Conservation (phyloP, 208 protist species). For the Trypanosoma rangeli region DNA sequence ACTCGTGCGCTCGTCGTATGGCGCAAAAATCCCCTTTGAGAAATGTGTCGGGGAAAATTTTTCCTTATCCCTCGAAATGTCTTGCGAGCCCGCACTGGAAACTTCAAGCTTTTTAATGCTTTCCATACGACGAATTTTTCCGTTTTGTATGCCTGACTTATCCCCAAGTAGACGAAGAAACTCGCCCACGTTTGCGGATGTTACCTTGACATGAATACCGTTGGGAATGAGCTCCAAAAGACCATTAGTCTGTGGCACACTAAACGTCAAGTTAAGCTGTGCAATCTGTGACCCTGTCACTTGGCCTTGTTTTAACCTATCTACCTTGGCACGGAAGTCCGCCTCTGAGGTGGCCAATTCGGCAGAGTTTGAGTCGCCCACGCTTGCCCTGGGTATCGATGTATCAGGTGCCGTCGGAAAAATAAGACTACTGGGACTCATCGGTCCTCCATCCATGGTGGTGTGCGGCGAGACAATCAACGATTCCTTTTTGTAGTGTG, state of each 20-base stretch:
- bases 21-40: slow-evolving; percentile 68
- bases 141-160: slow-evolving; percentile 18
- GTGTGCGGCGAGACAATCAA: not conserved
- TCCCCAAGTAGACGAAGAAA: slow-evolving; percentile 70
- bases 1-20: slow-evolving; percentile 51
- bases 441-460: not conserved
- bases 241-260: slow-evolving; percentile 51
- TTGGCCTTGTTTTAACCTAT: slow-evolving; percentile 36
- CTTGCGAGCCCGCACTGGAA: slow-evolving; percentile 19
- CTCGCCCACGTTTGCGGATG: slow-evolving; percentile 58
- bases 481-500: not conserved
- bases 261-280: slow-evolving; percentile 71
- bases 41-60: slow-evolving; percentile 85
- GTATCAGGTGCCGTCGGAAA: not conserved
- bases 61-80: slow-evolving; percentile 41
- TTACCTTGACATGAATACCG: slow-evolving; percentile 70
- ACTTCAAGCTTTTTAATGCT: slow-evolving; percentile 68
- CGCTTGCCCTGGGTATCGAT: not conserved
- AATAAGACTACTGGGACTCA: not conserved
- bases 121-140: slow-evolving; percentile 54
- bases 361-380: not conserved
- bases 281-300: slow-evolving; percentile 42
- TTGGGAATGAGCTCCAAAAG: slow-evolving; percentile 72
- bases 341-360: slow-evolving; percentile 14
- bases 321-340: slow-evolving; percentile 54